A percentile compares a stretch with the other conserved stretches of the same genome.
Evolutionary conservation across 192 early-diverging fungal species (phyloP).

Genomic region (Coemansia sp.): DNA sequence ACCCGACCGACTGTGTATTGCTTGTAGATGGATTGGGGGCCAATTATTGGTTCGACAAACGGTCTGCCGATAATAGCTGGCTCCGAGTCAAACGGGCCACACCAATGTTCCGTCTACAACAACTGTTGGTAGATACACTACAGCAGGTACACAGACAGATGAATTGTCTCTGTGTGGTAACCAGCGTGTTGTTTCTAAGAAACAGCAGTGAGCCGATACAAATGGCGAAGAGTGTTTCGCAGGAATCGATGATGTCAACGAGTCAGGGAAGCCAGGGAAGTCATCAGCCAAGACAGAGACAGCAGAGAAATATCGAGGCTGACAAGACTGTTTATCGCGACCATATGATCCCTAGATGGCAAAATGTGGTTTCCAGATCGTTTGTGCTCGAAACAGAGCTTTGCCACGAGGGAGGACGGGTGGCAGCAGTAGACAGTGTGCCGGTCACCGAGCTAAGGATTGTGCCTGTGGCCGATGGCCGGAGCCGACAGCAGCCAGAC

Average conservation of each 20-base stretch:
- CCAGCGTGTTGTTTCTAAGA: constrained; percentile 29
- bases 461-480: constrained; percentile 3
- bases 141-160: constrained; percentile 13
- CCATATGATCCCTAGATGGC: constrained; percentile 49
- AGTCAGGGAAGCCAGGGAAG: constrained; percentile 4
- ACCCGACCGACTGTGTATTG: not conserved
- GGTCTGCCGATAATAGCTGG: constrained; percentile 17
- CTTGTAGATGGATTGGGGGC: constrained; percentile 29
- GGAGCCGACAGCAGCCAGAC: not conserved
- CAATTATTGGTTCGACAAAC: constrained; percentile 31
- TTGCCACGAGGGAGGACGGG: not conserved
- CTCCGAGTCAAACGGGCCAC: constrained; percentile 32
- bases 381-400: constrained; percentile 30
- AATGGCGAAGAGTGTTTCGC: constrained; percentile 4
- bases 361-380: constrained; percentile 16
- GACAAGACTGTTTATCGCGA: constrained; percentile 24
- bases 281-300: not conserved
- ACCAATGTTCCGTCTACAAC: constrained; percentile 44
- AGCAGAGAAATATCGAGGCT: constrained; percentile 10
- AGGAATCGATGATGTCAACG: not conserved
- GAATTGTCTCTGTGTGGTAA: constrained; percentile 25
- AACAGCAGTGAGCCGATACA: not conserved
- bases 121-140: constrained; percentile 38
- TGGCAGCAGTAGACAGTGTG: not conserved
- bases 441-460: constrained; percentile 7